Evolutionary conservation across 2,329 filamentous ascomycete species (phyloP).

Genomic region (Aspergillus sp.): DNA sequence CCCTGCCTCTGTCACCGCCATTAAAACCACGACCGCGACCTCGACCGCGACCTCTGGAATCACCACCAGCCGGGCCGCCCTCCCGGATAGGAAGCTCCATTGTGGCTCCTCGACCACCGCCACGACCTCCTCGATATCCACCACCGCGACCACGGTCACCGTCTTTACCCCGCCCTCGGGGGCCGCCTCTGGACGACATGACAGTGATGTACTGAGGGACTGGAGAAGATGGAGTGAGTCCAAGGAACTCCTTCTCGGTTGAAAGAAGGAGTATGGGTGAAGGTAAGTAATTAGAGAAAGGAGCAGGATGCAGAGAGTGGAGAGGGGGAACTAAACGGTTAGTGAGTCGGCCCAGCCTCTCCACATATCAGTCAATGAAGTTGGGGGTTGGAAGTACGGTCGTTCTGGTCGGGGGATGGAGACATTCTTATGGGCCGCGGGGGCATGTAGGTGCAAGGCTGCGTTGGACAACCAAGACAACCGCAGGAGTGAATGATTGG

Average conservation of each 20-base stretch:
- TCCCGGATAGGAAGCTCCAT: slow-evolving; percentile 22
- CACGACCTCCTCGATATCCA: slow-evolving; percentile 19
- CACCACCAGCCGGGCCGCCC: slow-evolving; percentile 8
- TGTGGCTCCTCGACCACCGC: slow-evolving; percentile 23
- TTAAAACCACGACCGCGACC: slow-evolving; percentile 12
- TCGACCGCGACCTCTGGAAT: slow-evolving; percentile 20
- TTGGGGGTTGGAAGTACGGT: background rate
- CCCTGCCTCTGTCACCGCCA: slow-evolving; percentile 8
- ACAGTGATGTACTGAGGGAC: background rate
- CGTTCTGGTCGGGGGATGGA: background rate
- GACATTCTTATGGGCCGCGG: background rate
- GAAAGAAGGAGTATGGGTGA: background rate
- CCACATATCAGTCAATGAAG: background rate
- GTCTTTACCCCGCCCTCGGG: slow-evolving; percentile 15
- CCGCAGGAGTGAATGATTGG: background rate
- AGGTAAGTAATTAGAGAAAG: background rate
- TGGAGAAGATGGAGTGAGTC: background rate
- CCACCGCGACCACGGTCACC: slow-evolving; percentile 12
- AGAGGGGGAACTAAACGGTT: background rate
- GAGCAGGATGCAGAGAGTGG: background rate
- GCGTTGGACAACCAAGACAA: background rate
- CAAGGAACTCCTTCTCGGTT: background rate
- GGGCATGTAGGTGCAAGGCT: background rate
- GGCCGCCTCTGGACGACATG: slow-evolving; percentile 18
- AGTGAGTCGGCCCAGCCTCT: background rate